A percentile compares a stretch with the other conserved stretches of the same genome.
Conservation (phyloP, 768 basidiomycete species). For the Lactarius trivialis region DNA sequence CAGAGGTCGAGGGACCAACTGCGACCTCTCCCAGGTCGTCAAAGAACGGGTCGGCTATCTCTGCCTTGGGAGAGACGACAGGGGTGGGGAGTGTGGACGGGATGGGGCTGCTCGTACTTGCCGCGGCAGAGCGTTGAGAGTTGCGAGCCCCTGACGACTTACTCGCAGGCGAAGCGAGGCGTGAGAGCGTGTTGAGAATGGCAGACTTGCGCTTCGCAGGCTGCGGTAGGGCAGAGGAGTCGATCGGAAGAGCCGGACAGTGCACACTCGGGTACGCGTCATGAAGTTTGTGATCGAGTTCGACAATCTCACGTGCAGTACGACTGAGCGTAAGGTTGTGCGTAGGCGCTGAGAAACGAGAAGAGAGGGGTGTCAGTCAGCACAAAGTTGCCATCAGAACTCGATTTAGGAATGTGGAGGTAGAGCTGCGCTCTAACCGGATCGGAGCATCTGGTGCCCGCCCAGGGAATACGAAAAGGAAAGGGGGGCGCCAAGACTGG, state of each 20-base stretch:
- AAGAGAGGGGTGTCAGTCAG: slow-evolving; percentile 21
- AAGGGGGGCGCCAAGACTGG: slow-evolving; percentile 1
- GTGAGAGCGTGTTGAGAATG: slow-evolving; percentile 81
- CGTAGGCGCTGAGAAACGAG: slow-evolving; percentile 57
- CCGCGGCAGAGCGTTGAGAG: slow-evolving; percentile 16
- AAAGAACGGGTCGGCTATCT: slow-evolving; percentile 57
- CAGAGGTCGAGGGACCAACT: slow-evolving; percentile 26
- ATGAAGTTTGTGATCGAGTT: slow-evolving; percentile 76
- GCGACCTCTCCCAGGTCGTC: slow-evolving; percentile 25
- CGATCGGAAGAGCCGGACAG: slow-evolving; percentile 58
- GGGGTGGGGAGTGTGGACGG: slow-evolving; percentile 40
- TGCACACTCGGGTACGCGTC: slow-evolving; percentile 51
- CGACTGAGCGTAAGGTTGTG: slow-evolving; percentile 86
- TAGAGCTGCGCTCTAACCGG: slow-evolving; percentile 18
- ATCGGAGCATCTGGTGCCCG: slow-evolving; percentile 4
- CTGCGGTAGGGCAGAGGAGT: slow-evolving; percentile 46
- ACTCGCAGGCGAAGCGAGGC: slow-evolving; percentile 66
- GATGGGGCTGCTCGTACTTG: slow-evolving; percentile 27
- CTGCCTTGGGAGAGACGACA: slow-evolving; percentile 44
- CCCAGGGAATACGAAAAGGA: slow-evolving; percentile 18
- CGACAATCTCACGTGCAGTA: slow-evolving; percentile 66
- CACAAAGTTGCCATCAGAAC: slow-evolving; percentile 3
- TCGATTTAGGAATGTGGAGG: slow-evolving; percentile 20
- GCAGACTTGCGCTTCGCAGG: slow-evolving; percentile 70
- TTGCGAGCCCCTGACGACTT: slow-evolving; percentile 40